phyloP scores from a whole-genome alignment of 805 yeast genomes.

The Ogataea paradorogensis region DNA sequence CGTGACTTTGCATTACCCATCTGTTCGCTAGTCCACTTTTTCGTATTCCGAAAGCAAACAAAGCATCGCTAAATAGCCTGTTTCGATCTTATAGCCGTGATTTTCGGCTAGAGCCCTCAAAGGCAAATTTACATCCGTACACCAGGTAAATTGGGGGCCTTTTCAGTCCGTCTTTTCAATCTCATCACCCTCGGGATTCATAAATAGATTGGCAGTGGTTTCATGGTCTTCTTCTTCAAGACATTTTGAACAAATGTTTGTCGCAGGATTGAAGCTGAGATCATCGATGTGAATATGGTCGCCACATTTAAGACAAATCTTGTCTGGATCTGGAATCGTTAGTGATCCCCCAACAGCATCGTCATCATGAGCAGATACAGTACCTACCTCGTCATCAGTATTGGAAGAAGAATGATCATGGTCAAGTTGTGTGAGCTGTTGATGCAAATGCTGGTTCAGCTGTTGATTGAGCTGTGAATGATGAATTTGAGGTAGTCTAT shows the following conservation, averaged over 20 bases:
- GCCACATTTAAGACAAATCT: conserved; percentile 29
- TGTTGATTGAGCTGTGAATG: conserved; percentile 32
- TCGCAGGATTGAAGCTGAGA: conserved; percentile 26
- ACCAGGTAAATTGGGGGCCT: not conserved
- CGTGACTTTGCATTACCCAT: too few relatives aligned
- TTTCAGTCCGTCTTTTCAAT: conserved; percentile 11
- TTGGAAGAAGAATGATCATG: conserved; percentile 10
- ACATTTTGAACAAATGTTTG: conserved; percentile 29
- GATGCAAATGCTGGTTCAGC: conserved; percentile 28
- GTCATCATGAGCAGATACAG: conserved; percentile 2
- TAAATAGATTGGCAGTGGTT: conserved; percentile 21
- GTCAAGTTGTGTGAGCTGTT: conserved; percentile 14
- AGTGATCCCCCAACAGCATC: conserved; percentile 24
- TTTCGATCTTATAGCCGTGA: not conserved
- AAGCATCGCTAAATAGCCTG: not conserved
- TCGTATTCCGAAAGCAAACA: too few relatives aligned
- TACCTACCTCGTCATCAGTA: conserved; percentile 15
- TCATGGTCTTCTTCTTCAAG: conserved; percentile 16
- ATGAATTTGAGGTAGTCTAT: conserved; percentile 22
- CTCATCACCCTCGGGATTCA: conserved; percentile 26
- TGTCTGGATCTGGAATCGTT: conserved; percentile 28
- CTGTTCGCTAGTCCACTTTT: too few relatives aligned
- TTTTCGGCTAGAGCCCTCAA: not conserved
- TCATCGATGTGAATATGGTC: conserved; percentile 28
- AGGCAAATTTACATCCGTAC: conserved; percentile 3